A percentile compares a stretch with the other conserved stretches of the same genome.
phyloP scores from a whole-genome alignment of 2,329 filamentous ascomycete genomes.

The Epicoccum nigrum region DNA sequence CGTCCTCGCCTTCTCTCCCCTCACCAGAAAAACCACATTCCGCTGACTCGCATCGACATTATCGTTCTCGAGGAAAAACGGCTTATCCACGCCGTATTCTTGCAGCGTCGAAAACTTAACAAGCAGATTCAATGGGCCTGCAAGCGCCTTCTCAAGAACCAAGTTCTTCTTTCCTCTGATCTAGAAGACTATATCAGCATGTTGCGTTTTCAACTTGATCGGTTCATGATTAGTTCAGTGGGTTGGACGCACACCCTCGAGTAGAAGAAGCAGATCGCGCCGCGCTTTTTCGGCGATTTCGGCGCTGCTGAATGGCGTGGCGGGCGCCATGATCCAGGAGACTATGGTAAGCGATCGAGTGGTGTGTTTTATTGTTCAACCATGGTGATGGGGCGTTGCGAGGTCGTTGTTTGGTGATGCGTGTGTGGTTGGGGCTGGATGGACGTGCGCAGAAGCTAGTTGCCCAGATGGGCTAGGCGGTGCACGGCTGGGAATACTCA shows the following conservation, averaged over 20 bases:
- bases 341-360: no score
- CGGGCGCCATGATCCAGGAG: conserved; percentile 69
- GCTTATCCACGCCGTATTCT: conserved; percentile 97
- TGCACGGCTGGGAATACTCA: neutral
- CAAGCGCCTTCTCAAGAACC: conserved; percentile 87
- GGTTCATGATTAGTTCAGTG: conserved; percentile 39
- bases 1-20: conserved; percentile 85
- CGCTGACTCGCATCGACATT: conserved; percentile 94
- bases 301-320: conserved; percentile 72
- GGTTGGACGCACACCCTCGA: conserved; percentile 82
- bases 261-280: conserved; percentile 85
- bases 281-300: conserved; percentile 81
- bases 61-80: conserved; percentile 94
- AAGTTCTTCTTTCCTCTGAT: conserved; percentile 99
- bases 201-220: conserved; percentile 33
- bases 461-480: conserved; percentile 10
- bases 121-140: conserved; percentile 86
- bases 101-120: conserved; percentile 95
- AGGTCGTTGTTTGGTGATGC: conserved; percentile 6
- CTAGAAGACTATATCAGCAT: conserved; percentile 58
- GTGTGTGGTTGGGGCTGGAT: conserved; percentile 11
- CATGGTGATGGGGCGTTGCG: conserved; percentile 4
- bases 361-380: neutral
- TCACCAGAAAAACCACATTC: conserved; percentile 91
- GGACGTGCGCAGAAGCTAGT: conserved; percentile 17